Evolutionary conservation across 257 asterid genomes (phyloP).

Genomic region (Jacaranda mimosifolia): DNA sequence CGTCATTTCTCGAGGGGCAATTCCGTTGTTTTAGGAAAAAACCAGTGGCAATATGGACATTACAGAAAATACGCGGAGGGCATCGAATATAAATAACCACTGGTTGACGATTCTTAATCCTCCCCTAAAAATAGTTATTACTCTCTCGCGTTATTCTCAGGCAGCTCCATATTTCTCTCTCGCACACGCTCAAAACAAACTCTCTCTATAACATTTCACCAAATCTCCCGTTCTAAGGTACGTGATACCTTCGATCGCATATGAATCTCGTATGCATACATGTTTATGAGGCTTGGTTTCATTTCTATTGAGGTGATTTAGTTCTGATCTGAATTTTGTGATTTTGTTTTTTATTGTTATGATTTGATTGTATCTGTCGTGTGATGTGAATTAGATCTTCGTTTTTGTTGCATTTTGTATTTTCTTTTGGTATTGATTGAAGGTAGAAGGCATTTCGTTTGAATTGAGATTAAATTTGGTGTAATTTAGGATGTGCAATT

Average conservation of each 20-base stretch:
- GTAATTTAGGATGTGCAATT: constrained; percentile 17
- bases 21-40: constrained; percentile 35
- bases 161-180: constrained; percentile 47
- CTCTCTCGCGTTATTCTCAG: constrained; percentile 42
- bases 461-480: constrained; percentile 31
- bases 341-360: constrained; percentile 27
- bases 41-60: constrained; percentile 38
- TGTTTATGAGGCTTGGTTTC: constrained; percentile 32
- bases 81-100: constrained; percentile 43
- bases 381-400: not conserved
- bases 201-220: constrained; percentile 37
- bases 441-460: constrained; percentile 3
- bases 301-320: not conserved
- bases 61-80: constrained; percentile 5
- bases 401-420: constrained; percentile 26
- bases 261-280: not conserved
- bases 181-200: not conserved
- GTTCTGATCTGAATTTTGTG: constrained; percentile 28
- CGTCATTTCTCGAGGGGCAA: constrained; percentile 35
- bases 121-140: constrained; percentile 37
- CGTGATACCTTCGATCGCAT: not conserved
- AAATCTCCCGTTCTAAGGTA: constrained; percentile 46
- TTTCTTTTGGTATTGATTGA: constrained; percentile 3
- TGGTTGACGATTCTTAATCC: constrained; percentile 43
- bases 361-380: constrained; percentile 20